Evolutionary conservation across 1,139 yeast species (phyloP).

Genomic region (Saccharomyces hybrid): DNA sequence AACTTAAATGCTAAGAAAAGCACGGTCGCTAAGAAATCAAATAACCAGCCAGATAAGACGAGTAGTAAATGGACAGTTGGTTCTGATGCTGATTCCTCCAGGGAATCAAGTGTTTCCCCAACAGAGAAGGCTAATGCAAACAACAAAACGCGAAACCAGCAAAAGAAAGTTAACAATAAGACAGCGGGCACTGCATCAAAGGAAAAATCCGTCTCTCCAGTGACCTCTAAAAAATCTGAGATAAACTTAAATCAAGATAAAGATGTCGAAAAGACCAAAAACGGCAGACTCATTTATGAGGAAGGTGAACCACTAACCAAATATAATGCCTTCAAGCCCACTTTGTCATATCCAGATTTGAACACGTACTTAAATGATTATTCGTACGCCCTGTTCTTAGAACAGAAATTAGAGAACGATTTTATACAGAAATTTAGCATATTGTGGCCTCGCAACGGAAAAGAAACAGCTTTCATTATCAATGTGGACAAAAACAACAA

Average conservation of each 20-base stretch:
- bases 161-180: neutral
- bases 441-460: conserved; percentile 46
- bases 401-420: conserved; percentile 43
- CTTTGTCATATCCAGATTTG: conserved; percentile 42
- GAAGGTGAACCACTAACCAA: conserved; percentile 31
- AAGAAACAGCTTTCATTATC: conserved; percentile 35
- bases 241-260: neutral
- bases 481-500: conserved; percentile 34
- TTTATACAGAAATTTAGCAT: conserved; percentile 43
- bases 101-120: neutral
- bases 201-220: neutral
- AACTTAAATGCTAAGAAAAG: neutral
- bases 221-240: neutral
- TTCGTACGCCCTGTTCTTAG: conserved; percentile 54
- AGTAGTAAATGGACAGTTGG: neutral
- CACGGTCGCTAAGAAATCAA: neutral
- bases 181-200: neutral
- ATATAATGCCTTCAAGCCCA: conserved; percentile 33
- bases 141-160: neutral
- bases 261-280: neutral
- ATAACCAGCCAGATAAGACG: neutral
- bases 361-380: conserved; percentile 50
- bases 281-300: conserved; percentile 47
- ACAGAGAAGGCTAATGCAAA: neutral
- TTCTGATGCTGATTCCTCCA: neutral